Evolutionary conservation across 2,329 filamentous ascomycete genomes (phyloP).

Genomic region (Beauveria asiatica): DNA sequence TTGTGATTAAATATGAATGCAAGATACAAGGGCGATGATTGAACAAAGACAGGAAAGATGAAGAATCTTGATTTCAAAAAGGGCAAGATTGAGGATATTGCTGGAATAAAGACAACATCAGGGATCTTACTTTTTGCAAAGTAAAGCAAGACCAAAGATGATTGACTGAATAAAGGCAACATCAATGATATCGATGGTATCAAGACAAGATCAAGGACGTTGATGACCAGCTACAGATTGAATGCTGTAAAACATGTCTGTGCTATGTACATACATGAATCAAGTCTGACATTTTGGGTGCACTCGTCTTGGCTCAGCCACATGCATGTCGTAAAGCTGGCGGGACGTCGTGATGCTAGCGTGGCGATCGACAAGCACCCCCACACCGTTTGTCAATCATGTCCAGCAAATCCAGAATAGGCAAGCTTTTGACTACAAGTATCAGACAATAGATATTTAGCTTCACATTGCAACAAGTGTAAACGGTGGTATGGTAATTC

Average conservation of each 20-base stretch:
- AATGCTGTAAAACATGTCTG: background rate
- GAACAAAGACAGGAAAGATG: no score
- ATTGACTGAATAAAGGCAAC: no score
- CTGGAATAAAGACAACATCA: no score
- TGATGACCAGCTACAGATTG: background rate
- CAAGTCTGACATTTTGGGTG: no score
- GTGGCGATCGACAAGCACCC: conserved; percentile 3
- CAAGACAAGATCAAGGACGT: no score
- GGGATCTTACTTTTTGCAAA: no score
- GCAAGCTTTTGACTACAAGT: background rate
- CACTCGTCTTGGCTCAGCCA: background rate
- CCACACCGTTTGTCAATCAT: background rate
- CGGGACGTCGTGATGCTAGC: background rate
- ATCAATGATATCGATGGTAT: no score
- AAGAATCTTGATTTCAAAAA: no score
- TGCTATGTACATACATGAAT: background rate
- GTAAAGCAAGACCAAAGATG: no score
- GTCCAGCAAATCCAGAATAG: background rate
- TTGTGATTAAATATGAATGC: no score
- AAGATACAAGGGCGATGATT: no score
- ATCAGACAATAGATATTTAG: background rate
- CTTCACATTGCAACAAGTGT: background rate
- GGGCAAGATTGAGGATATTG: no score
- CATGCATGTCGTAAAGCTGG: background rate
- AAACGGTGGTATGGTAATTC: background rate